These are phyloP conservation scores for Pholiota molesta DNA, from an alignment of 768 basidiomycete genomes.

Conservation along the genomic window DNA sequence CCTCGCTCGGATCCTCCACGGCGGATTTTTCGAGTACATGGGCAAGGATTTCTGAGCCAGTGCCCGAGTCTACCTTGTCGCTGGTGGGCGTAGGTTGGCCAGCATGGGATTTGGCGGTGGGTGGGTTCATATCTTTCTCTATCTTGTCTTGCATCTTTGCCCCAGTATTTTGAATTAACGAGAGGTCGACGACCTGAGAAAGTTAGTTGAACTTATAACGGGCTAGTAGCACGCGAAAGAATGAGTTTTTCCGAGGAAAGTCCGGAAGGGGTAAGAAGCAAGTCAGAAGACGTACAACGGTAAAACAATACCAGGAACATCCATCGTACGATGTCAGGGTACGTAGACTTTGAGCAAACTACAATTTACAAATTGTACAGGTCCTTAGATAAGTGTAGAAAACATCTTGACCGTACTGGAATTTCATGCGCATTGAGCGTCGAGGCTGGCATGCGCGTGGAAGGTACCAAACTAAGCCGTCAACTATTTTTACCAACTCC, in stretches of 20 bases:
- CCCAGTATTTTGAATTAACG: background rate
- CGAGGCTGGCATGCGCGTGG: too few relatives aligned
- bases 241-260: background rate
- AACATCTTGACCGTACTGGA: too few relatives aligned
- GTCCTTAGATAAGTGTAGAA: too few relatives aligned
- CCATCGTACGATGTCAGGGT: too few relatives aligned
- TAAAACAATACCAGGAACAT: too few relatives aligned
- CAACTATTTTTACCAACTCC: too few relatives aligned
- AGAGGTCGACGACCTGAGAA: background rate
- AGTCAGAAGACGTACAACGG: background rate
- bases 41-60: background rate
- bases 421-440: too few relatives aligned
- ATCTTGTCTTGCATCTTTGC: background rate
- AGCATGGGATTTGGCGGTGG: background rate
- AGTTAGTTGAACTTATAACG: background rate
- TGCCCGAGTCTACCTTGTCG: background rate
- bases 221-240: background rate
- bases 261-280: background rate
- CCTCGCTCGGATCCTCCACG: background rate
- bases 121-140: background rate
- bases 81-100: background rate
- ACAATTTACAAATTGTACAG: too few relatives aligned
- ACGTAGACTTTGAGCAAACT: too few relatives aligned
- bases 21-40: background rate
- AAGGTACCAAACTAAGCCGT: too few relatives aligned